Conservation (phyloP, 2,329 filamentous ascomycete species). For the Cercospora sojina region DNA sequence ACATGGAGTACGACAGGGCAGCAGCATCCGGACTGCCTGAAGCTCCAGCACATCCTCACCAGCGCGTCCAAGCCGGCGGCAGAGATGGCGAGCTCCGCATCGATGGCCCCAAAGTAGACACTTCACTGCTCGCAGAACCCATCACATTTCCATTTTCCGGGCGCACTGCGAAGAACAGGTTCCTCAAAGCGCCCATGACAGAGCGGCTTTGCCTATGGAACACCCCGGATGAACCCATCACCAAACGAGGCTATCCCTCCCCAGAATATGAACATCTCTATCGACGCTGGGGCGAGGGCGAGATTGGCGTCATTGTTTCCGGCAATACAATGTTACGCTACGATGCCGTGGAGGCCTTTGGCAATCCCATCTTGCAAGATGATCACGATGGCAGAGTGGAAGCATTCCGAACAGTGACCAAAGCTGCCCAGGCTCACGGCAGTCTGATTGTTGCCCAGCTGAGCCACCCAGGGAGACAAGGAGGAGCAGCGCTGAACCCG, state of each 20-base stretch:
- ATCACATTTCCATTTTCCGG: conserved; percentile 36
- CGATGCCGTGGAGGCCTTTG: conserved; percentile 35
- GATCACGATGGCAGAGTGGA: conserved; percentile 31
- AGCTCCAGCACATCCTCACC: conserved; percentile 28
- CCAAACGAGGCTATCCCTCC: conserved; percentile 31
- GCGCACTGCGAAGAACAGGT: conserved; percentile 33
- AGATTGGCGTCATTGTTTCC: conserved; percentile 35
- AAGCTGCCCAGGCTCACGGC: conserved; percentile 30
- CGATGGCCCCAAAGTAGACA: conserved; percentile 28
- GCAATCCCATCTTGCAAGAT: conserved; percentile 34
- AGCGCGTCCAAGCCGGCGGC: conserved; percentile 15
- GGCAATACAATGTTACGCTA: conserved; percentile 37
- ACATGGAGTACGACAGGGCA: conserved; percentile 33
- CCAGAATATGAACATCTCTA: conserved; percentile 33
- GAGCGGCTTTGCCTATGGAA: conserved; percentile 36
- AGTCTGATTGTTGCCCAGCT: conserved; percentile 35
- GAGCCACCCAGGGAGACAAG: conserved; percentile 36
- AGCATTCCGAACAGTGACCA: conserved; percentile 28
- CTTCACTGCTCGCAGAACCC: conserved; percentile 23
- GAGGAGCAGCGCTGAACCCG: conserved; percentile 31
- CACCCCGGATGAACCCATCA: conserved; percentile 27
- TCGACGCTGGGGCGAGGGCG: conserved; percentile 34
- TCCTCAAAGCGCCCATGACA: conserved; percentile 38
- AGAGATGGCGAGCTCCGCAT: conserved; percentile 30
- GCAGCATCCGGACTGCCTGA: conserved; percentile 21